Conservation (phyloP, 306 rosid genomes). For the Cicer bijugum region DNA sequence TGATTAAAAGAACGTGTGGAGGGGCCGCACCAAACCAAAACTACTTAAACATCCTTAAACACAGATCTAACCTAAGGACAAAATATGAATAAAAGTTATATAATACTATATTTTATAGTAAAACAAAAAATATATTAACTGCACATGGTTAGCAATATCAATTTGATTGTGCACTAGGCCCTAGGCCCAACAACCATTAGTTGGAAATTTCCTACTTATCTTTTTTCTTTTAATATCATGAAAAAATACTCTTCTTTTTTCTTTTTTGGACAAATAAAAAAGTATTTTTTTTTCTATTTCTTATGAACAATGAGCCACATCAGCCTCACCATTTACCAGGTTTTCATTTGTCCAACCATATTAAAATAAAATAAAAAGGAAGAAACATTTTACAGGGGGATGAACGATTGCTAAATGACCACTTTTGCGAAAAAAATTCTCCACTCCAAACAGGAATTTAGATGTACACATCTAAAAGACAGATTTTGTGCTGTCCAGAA, state of each 20-base stretch:
- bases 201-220: conserved; percentile 30
- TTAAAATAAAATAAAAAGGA: too few species aligned
- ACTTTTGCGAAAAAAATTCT: too few species aligned
- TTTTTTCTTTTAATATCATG: background rate
- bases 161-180: conserved; percentile 2
- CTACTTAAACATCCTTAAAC: conserved; percentile 33
- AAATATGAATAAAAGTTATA: conserved; percentile 20
- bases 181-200: conserved; percentile 29
- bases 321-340: background rate
- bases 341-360: too few species aligned
- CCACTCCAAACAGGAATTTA: too few species aligned
- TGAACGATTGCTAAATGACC: too few species aligned
- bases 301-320: too few species aligned
- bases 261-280: background rate
- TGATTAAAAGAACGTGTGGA: conserved; percentile 37
- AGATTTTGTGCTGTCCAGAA: too few species aligned
- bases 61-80: conserved; percentile 38
- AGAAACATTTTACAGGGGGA: too few species aligned
- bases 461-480: too few species aligned
- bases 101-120: background rate
- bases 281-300: too few species aligned
- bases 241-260: background rate
- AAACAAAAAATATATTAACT: conserved; percentile 26
- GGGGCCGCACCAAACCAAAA: conserved; percentile 43
- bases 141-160: conserved; percentile 50